These are phyloP conservation scores for Aspergillus sp. DNA, from an alignment of 2,329 filamentous ascomycete species.

Conservation along the genomic window DNA sequence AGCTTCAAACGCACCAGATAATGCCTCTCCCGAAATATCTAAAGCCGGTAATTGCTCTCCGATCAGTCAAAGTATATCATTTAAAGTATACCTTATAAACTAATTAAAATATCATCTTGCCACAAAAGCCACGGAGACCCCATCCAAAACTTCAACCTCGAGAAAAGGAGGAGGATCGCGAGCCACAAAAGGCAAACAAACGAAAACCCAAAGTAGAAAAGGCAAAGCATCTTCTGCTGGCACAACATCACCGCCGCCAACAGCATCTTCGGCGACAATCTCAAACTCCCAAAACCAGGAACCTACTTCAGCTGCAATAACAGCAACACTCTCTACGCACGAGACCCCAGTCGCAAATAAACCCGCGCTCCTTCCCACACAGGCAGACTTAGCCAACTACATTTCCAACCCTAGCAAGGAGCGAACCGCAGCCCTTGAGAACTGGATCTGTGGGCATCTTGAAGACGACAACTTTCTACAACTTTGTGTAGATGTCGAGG, in stretches of 20 bases:
- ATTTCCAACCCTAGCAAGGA: slow-evolving; percentile 29
- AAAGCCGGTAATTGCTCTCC: background rate
- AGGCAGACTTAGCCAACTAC: slow-evolving; percentile 33
- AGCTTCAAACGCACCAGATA: background rate
- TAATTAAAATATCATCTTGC: background rate
- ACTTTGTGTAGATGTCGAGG: slow-evolving; percentile 43
- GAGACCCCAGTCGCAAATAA: background rate
- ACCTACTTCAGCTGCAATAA: background rate
- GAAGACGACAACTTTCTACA: slow-evolving; percentile 41
- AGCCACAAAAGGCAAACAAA: background rate
- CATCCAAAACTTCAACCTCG: background rate
- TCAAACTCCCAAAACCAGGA: background rate
- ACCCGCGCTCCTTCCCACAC: background rate
- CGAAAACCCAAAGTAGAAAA: background rate
- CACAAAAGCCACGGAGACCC: background rate
- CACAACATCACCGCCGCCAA: background rate
- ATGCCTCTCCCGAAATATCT: background rate
- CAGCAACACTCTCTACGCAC: background rate
- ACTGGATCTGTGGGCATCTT: slow-evolving; percentile 43
- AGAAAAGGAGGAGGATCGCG: background rate
- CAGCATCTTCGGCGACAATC: background rate
- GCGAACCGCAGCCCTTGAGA: slow-evolving; percentile 34
- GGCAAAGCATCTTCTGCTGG: too few relatives aligned
- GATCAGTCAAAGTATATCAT: background rate
- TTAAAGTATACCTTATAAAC: background rate